Evolutionary conservation across 73 alveolate species (phyloP), one percentile per base, ranked within the genome.

Genomic region (Effrenium voratum): DNA sequence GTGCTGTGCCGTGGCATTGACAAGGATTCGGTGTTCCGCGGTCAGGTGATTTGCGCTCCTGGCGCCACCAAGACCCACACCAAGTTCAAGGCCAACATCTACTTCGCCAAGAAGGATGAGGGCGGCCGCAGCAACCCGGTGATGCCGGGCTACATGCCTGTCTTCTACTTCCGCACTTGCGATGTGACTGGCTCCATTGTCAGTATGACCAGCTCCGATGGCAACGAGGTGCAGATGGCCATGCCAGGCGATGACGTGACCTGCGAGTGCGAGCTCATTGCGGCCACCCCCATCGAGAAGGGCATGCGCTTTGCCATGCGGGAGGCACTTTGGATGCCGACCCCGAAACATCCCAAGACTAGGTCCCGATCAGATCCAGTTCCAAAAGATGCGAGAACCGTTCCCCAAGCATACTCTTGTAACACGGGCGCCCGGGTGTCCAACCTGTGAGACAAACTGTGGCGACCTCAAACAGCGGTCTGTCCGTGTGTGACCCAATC

Each of bases 111-210:
- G 98, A 99, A 99, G 87, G 99, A 99, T 46, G 99, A 99, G 99
- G 99, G 99, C 82, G 99, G 99, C 81, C 99, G 99, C 94, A 95
- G 91, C 93, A 99, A 99, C 98, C 99, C 99, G 38, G 99, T 99
- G 99, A 99, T 99, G 99, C 94, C 99, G 60, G 99, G 99, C 47
- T 99, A 99, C 99, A 99, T 77, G 99, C 93, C 99, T 10, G 99
- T 98, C 75, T 93, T 76, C 99, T 79, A 79, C 85, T 93, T 79
- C 99, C 93, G 93, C 43, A 77, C 93, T 49, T 79, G 93, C 93
- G 93, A 93, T 82, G 99, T 93, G 81, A 77, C 93, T 3, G 93
- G 93, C 72, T 52, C 50, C 93, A 93, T 93, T 41, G 84, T 44
- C 43, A 85, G 86, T 93, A 76, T 77, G 93, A 63, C 72, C 80